Evolutionary conservation across 805 yeast species (phyloP).

Genomic region (Debaryomyces maramus): DNA sequence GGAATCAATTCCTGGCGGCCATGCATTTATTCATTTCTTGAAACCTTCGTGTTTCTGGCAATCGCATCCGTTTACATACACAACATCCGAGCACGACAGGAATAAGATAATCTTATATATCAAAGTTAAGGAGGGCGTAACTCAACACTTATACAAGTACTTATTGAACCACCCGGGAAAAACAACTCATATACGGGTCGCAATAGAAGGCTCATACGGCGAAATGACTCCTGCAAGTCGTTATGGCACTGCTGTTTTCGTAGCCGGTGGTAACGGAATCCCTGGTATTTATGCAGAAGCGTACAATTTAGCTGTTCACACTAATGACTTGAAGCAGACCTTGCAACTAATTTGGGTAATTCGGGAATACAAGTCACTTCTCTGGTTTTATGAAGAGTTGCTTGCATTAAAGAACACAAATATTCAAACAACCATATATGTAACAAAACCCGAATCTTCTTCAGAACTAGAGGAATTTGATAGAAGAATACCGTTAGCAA

Average conservation of each 20-base stretch:
- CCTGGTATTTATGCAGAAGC: slow-evolving; percentile 43
- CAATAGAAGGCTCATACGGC: slow-evolving; percentile 41
- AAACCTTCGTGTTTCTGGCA: slow-evolving; percentile 53
- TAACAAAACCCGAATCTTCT: slow-evolving; percentile 26
- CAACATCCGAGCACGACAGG: slow-evolving; percentile 15
- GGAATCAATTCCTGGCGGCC: slow-evolving; percentile 61
- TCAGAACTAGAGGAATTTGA: slow-evolving; percentile 7
- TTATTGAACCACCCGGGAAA: slow-evolving; percentile 19
- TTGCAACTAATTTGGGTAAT: slow-evolving; percentile 59
- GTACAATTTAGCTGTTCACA: slow-evolving; percentile 12
- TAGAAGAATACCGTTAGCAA: slow-evolving; percentile 2
- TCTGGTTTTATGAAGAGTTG: slow-evolving; percentile 51
- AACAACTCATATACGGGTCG: slow-evolving; percentile 26
- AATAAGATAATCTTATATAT: slow-evolving; percentile 28
- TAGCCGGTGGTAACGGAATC: slow-evolving; percentile 45
- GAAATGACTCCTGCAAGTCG: slow-evolving; percentile 31
- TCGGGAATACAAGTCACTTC: slow-evolving; percentile 48
- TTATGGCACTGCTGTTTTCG: slow-evolving; percentile 30
- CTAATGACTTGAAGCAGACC: slow-evolving; percentile 9
- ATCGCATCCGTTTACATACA: slow-evolving; percentile 65
- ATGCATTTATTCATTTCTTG: slow-evolving; percentile 56
- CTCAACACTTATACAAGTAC: slow-evolving; percentile 19
- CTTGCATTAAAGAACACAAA: slow-evolving; percentile 22
- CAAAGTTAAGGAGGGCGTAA: slow-evolving; percentile 38
- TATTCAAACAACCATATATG: slow-evolving; percentile 31